A percentile compares a stretch with the other conserved stretches of the same genome.
Conservation (phyloP, 495 filamentous ascomycete genomes). For the Bacidia rubella region DNA sequence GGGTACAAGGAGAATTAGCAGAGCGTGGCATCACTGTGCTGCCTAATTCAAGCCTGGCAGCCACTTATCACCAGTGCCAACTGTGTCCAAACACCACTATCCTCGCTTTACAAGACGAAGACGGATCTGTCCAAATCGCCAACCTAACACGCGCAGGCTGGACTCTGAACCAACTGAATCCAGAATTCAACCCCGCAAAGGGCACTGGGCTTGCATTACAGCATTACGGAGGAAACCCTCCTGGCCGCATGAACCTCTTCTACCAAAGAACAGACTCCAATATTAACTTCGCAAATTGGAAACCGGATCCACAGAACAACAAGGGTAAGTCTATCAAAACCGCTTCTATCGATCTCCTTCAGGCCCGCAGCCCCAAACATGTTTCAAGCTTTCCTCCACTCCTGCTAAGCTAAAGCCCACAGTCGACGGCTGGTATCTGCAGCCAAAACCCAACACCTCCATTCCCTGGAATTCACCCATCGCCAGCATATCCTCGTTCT, state of each 20-base stretch:
- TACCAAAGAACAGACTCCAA: conserved; percentile 13
- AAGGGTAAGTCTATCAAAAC: conserved; percentile 4
- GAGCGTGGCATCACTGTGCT: conserved; percentile 9
- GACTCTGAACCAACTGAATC: conserved; percentile 15
- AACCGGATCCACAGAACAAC: not conserved
- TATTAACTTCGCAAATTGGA: conserved; percentile 13
- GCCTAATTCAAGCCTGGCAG: conserved; percentile 16
- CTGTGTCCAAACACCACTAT: conserved; percentile 17
- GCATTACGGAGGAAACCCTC: conserved; percentile 6
- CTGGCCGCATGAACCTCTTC: conserved; percentile 17
- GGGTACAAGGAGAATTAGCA: conserved; percentile 13
- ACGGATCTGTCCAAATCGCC: conserved; percentile 17
- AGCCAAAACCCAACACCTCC: no score
- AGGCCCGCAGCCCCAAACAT: conserved; percentile 8
- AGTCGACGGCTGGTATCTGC: no score
- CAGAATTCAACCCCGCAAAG: conserved; percentile 7
- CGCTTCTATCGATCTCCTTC: not conserved
- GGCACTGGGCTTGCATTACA: conserved; percentile 18
- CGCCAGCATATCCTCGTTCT: no score
- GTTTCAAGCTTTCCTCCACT: conserved; percentile 16
- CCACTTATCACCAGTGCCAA: conserved; percentile 19
- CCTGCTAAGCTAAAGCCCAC: no score
- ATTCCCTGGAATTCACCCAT: no score
- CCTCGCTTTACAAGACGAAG: conserved; percentile 17
- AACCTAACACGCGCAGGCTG: conserved; percentile 17